These are phyloP conservation scores for Vitis hybrid DNA, from an alignment of 177 flowering plant genomes.

Conservation along the genomic window DNA sequence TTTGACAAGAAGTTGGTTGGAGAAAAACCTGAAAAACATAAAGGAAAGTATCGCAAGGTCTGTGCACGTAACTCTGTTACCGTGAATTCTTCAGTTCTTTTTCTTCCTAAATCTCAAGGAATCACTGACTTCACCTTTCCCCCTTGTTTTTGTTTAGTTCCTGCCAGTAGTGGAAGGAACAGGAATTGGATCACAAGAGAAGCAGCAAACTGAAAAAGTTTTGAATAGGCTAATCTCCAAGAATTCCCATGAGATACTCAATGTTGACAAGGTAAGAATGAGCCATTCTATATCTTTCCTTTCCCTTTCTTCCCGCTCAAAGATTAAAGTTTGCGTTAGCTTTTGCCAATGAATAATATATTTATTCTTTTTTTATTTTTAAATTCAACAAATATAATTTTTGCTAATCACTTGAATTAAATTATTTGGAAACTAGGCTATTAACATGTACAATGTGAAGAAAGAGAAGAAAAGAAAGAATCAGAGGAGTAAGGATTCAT, in stretches of 20 bases:
- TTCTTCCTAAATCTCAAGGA: not conserved
- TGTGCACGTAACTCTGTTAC: constrained; percentile 3
- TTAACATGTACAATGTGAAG: constrained; percentile 71
- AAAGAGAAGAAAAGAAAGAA: constrained; percentile 57
- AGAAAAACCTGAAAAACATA: constrained; percentile 76
- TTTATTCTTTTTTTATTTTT: not conserved
- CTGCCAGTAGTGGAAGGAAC: constrained; percentile 75
- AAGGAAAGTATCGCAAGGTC: constrained; percentile 91
- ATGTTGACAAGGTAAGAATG: constrained; percentile 66
- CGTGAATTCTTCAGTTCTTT: constrained; percentile 2
- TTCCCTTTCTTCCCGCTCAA: not conserved
- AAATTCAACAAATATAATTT: not conserved
- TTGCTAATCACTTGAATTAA: not conserved
- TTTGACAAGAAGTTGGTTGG: constrained; percentile 92
- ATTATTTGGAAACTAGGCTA: constrained; percentile 48
- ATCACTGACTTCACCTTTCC: not conserved
- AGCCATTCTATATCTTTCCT: not conserved
- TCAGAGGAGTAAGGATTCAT: constrained; percentile 32
- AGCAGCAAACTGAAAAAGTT: constrained; percentile 77
- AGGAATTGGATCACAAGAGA: constrained; percentile 69
- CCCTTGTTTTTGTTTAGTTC: constrained; percentile 41
- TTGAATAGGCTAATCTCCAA: constrained; percentile 74
- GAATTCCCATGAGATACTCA: constrained; percentile 74
- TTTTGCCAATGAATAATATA: not conserved
- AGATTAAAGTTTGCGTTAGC: not conserved